Conservation (phyloP, 768 basidiomycete genomes). For the Porpolomopsis calyptriformis region DNA sequence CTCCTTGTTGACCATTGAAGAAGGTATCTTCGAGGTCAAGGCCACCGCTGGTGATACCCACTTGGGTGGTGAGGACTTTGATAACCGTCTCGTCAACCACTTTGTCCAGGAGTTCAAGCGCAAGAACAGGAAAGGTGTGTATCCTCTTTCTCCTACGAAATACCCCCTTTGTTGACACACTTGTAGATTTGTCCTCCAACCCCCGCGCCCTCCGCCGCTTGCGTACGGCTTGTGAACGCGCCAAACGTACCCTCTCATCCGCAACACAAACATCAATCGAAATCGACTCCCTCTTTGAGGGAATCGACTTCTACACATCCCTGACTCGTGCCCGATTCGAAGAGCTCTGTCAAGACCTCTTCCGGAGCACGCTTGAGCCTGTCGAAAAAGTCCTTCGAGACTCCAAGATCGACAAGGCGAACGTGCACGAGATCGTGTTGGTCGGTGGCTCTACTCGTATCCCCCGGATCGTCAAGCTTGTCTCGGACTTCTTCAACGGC, state of each 20-base stretch:
- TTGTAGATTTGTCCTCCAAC: conserved; percentile 73
- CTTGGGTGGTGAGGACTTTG: conserved; percentile 98
- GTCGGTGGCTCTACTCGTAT: conserved; percentile 99
- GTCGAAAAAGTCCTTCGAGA: conserved; percentile 98
- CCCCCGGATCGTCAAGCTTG: conserved; percentile 95
- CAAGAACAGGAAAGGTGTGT: conserved; percentile 87
- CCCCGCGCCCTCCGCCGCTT: conserved; percentile 94
- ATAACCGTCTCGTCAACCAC: conserved; percentile 95
- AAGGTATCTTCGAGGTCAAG: conserved; percentile 98
- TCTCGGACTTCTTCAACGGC: conserved; percentile 97
- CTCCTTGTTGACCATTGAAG: conserved; percentile 93
- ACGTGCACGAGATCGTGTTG: conserved; percentile 94
- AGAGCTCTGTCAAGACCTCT: conserved; percentile 89
- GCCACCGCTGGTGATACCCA: conserved; percentile 99
- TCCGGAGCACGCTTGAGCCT: conserved; percentile 87
- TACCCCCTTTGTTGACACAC: not conserved
- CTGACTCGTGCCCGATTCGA: conserved; percentile 98
- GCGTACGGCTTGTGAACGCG: conserved; percentile 95
- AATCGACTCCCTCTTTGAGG: conserved; percentile 96
- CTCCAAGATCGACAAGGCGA: conserved; percentile 94
- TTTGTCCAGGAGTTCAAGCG: conserved; percentile 96
- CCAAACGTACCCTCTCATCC: conserved; percentile 95
- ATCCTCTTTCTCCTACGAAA: too few relatives aligned
- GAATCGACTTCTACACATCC: conserved; percentile 97
- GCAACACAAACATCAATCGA: conserved; percentile 95